Base-by-base conservation (phyloP, 805 yeast genomes). In the Dipodascopsis tothii region DNA sequence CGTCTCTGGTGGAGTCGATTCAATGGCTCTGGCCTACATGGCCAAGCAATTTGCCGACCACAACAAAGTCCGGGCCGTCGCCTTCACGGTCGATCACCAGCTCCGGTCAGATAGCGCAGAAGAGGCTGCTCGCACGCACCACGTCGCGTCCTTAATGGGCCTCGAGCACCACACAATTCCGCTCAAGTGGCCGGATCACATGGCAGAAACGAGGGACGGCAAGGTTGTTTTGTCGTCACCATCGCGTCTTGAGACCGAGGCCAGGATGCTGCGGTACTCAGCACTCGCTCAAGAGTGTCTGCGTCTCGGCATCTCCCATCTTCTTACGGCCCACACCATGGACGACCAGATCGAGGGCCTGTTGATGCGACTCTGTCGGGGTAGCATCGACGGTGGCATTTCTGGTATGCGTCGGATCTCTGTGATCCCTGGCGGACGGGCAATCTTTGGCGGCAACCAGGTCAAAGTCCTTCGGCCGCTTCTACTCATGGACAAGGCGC, bases 1-100 rank as follows among this genome's bases (percentile, higher is more conserved):
- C 0, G 70, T 84, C 1, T 78, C 86, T 14, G 94, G 94, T 1
- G 94, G 94, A 1, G 86, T 80, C 0, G 94, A 84, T 57, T 83
- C 92, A 1, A 78, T 83, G 77, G 78, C 83, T 11, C 59, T 84
- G 35, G 68, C 82, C 0, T 71, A 71, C 50, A 63, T 81, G 17
- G 59, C 80, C 3, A 48, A 65, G 0, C 59, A 63, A 21, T 72
- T 65, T 52, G 61, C 67, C 7, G 44, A 40, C 2, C 41, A 47
- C 2, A 48, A 63, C 37, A 55, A 61, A 4, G 56, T 37, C 30
- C 40, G 34, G 19, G 37, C 45, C 11, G 34, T 45, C 27, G 84
- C 86, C 2, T 66, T 81, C 30, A 80, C 88, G 0, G 72, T 84
- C 0, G 81, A 84, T 58, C 94, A 84, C 56, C 63, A 66, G 14